Conservation (phyloP, 306 rosid species). For the Abrus precatorius region DNA sequence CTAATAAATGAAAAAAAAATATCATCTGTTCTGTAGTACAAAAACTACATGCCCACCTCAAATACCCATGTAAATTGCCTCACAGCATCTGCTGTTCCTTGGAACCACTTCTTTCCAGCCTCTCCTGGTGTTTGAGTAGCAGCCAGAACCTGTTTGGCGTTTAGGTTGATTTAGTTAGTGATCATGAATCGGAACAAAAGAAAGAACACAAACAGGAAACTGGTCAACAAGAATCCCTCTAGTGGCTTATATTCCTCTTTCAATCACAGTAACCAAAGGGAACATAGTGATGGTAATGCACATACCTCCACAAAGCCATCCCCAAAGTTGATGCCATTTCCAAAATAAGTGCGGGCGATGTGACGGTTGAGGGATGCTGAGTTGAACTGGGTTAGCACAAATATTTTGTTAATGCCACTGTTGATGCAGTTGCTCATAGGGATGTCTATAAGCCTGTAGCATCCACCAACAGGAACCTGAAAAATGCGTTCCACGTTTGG, state of each 20-base stretch:
- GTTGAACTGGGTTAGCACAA: conserved; percentile 87
- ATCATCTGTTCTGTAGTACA: background rate
- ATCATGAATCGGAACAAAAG: conserved; percentile 18
- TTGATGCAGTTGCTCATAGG: conserved; percentile 98
- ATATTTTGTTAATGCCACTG: conserved; percentile 89
- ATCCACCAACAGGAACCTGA: conserved; percentile 97
- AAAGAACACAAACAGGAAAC: conserved; percentile 37
- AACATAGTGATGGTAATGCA: conserved; percentile 39
- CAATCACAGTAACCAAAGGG: conserved; percentile 39
- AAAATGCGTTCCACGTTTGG: conserved; percentile 21
- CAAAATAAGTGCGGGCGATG: conserved; percentile 86
- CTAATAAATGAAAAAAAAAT: background rate
- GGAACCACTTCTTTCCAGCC: conserved; percentile 93
- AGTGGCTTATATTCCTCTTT: conserved; percentile 34
- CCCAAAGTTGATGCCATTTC: conserved; percentile 88
- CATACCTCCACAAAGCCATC: conserved; percentile 94
- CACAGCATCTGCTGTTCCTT: conserved; percentile 99
- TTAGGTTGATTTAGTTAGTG: conserved; percentile 15
- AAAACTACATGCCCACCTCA: conserved; percentile 67
- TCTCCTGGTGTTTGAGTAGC: conserved; percentile 98
- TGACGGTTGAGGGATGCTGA: conserved; percentile 96
- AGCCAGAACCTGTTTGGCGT: conserved; percentile 85
- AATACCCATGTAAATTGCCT: conserved; percentile 95
- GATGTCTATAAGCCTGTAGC: conserved; percentile 91
- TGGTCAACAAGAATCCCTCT: conserved; percentile 16